Evolutionary conservation across 768 basidiomycete genomes (phyloP), one percentile per base, ranked within the genome.

Genomic region (Kwoniella botswanensis): DNA sequence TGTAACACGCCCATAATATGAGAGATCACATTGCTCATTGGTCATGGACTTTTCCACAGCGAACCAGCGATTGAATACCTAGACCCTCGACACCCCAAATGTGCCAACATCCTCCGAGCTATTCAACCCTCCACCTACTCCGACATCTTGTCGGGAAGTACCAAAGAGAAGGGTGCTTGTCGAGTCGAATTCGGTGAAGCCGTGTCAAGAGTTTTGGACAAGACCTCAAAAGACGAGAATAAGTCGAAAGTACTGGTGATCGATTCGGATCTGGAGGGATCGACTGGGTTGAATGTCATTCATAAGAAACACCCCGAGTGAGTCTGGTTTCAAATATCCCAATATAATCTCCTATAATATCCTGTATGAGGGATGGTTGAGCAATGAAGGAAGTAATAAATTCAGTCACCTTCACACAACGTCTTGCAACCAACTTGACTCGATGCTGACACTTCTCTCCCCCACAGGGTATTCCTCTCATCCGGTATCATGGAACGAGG

Each of bases 271-370:
- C 84, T 94, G 58, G 92, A 94, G 85, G 93, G 93, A 43, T 94
- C 93, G 0, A 94, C 93, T 35, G 93, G 93, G 67, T 85, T 94
- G 75, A 93, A 92, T 84, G 89, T 87, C 60, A 94, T 94, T 70
- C 93, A 93, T 83, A 89, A 92, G 85, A 92, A 92, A 84, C 92
- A 94, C 77, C 93, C 93, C 2, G 92, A 94, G 81, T 92, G 93
- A 18, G 94, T 93, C 4, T 5, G 11, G 79, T 72, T 92, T 56
- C 88, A 91, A 26, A 26, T 26, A 3, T 26, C 3, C 26, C 26
- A 26, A 26, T 26, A 26, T 4, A 2, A 26, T 26, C 26, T 26
- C 26, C 35, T 35, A 7, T 7, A 35, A 9, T 9, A 35, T 35
- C 35, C 7, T 9, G 35, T 35, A 6, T 7, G 35, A 35, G 35